Evolutionary conservation across 1,139 yeast species (phyloP).

Genomic region (Nakaseomyces kungkrabaensis): DNA sequence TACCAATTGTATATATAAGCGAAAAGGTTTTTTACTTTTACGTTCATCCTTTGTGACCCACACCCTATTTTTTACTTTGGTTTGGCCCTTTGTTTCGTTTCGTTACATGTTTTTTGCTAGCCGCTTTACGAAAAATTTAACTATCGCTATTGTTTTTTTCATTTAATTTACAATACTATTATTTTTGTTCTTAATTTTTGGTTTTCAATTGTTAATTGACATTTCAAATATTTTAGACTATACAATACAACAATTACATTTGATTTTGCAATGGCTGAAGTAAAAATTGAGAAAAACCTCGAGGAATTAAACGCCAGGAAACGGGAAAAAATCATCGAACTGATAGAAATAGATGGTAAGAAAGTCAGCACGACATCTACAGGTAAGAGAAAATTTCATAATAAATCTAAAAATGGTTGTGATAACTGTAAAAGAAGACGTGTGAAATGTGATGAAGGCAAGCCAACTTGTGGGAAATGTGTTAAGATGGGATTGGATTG

Average conservation of each 20-base stretch:
- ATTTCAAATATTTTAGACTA: too few relatives aligned
- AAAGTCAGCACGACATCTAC: slow-evolving; percentile 34
- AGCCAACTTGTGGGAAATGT: slow-evolving; percentile 75
- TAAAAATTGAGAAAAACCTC: neutral
- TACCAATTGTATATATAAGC: neutral
- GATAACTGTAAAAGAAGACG: slow-evolving; percentile 78
- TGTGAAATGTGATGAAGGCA: slow-evolving; percentile 85
- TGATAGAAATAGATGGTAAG: slow-evolving; percentile 31
- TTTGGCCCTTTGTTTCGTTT: too few relatives aligned
- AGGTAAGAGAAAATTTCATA: slow-evolving; percentile 62
- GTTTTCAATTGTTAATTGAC: neutral
- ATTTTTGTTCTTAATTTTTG: too few relatives aligned
- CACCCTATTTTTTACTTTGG: too few relatives aligned
- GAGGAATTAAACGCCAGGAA: slow-evolving; percentile 1
- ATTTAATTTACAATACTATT: too few relatives aligned
- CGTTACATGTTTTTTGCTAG: neutral
- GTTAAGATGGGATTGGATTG: slow-evolving; percentile 68
- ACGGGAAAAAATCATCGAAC: slow-evolving; percentile 19
- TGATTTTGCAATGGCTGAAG: neutral
- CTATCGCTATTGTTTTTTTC: too few relatives aligned
- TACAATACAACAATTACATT: too few relatives aligned
- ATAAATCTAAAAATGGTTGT: slow-evolving; percentile 82
- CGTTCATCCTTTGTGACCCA: neutral
- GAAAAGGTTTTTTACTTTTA: neutral
- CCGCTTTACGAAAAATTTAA: neutral